A percentile compares a stretch with the other conserved stretches of the same genome.
phyloP scores from a whole-genome alignment of 345 rosid species.

The Boechera retrofracta region DNA sequence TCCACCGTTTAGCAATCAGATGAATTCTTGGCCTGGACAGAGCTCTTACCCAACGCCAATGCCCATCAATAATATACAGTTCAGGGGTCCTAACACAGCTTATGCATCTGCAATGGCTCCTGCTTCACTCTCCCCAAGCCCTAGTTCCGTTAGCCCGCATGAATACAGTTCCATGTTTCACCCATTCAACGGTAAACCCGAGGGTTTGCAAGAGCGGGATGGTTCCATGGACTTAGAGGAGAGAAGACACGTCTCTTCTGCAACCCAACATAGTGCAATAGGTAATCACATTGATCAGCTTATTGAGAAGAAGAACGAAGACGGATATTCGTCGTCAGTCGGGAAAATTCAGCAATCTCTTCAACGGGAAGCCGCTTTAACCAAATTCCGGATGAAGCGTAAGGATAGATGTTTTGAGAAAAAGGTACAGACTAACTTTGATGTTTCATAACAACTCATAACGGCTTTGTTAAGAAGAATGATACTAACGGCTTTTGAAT shows the following conservation, averaged over 20 bases:
- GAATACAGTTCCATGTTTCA: conserved; percentile 56
- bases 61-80: conserved; percentile 53
- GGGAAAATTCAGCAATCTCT: conserved; percentile 56
- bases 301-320: conserved; percentile 60
- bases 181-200: conserved; percentile 49
- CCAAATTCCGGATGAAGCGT: conserved; percentile 87
- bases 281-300: conserved; percentile 63
- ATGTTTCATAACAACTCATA: not conserved
- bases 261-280: conserved; percentile 65
- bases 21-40: conserved; percentile 53
- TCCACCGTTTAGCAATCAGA: conserved; percentile 40
- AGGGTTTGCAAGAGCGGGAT: conserved; percentile 47
- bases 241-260: conserved; percentile 57
- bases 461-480: conserved; percentile 1
- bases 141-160: conserved; percentile 60
- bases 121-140: conserved; percentile 54
- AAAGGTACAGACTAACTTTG: conserved; percentile 60
- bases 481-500: not conserved
- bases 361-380: conserved; percentile 89
- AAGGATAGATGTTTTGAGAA: conserved; percentile 94
- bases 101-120: conserved; percentile 52
- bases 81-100: conserved; percentile 45
- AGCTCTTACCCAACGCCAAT: conserved; percentile 53
- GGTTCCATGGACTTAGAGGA: conserved; percentile 58
- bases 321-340: conserved; percentile 41